Evolutionary conservation across 225 moss, liverwort and hornwort species (phyloP).

Genomic region (Pseudoscleropodium purum): DNA sequence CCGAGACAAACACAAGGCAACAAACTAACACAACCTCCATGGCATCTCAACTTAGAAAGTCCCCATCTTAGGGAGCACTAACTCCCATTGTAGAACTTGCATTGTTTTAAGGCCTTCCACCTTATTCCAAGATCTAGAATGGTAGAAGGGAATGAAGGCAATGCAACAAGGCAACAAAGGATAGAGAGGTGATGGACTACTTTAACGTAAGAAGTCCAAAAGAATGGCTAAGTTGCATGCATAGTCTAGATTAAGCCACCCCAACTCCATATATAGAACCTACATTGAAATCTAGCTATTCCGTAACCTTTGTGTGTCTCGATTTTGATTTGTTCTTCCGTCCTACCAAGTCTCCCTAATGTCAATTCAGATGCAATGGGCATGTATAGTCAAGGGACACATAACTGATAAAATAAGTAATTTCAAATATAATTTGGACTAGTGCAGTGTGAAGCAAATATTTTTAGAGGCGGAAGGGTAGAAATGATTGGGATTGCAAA

Average conservation of each 20-base stretch:
- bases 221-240: not conserved
- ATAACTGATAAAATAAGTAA: too few species aligned
- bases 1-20: too few species aligned
- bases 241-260: not conserved
- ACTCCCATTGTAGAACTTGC: too few species aligned
- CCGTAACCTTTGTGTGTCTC: not conserved
- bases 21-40: too few species aligned
- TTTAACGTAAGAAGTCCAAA: not conserved
- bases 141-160: not conserved
- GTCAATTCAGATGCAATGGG: rapidly evolving
- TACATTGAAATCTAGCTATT: not conserved
- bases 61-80: too few species aligned
- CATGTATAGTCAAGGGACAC: too few species aligned
- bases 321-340: too few species aligned
- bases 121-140: not conserved
- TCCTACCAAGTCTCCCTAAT: not conserved
- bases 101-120: not conserved
- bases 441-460: too few species aligned
- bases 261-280: rapidly evolving
- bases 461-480: too few species aligned
- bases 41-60: too few species aligned
- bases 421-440: too few species aligned
- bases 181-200: rapidly evolving
- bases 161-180: not conserved
- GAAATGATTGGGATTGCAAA: too few species aligned